Base-by-base conservation (phyloP, 2,329 filamentous ascomycete genomes). In the Trichoderma breve region DNA sequence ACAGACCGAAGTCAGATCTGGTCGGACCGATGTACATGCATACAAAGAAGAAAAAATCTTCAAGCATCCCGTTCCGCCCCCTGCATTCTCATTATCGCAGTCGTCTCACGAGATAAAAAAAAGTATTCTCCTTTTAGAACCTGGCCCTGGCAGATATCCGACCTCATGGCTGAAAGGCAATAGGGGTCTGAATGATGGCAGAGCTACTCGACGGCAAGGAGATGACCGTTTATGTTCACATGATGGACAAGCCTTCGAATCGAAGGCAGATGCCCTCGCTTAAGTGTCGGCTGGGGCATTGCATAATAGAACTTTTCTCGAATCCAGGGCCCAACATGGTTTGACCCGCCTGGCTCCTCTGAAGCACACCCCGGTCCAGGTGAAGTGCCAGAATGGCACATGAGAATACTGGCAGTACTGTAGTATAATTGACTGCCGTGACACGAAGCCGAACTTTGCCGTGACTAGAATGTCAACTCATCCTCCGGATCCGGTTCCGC, bases 221-320 rank as follows among this genome's bases (percentile, higher is more conserved):
- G 24, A 58, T 30, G 24, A 61, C 26, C 32, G 53, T 69, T 69
- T 55, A 69, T 55, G 53, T 69, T 69, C 66, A 69, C 66, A 69
- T 69, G 66, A 60, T 69, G 2, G 39, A 51, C 15, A 53, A 32
- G 28, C 36, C 36, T 28, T 62, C 15, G 28, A 58, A 70, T 36
- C 28, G 39, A 61, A 26, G 24, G n/a, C 7, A 34, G 26, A 34
- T 53, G 21, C 57, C 57, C 21, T 70, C 66, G 66, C 28, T 62
- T 62, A 61, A 51, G 65, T 60, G 34, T 61, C 36, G 24, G 36
- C 12, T 5, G 26, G 32, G 64, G 32, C 21, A 21, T n/a, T 30
- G 51, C 51, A 58, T 67, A 67, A 65, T 65, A 39, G 63, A 66
- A 66, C 30, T 39, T 28, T 58, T 58, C 64, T 67, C 64, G 64